phyloP scores from a whole-genome alignment of 1,139 yeast species.

The Nakaseomyces kungkrabaensis region DNA sequence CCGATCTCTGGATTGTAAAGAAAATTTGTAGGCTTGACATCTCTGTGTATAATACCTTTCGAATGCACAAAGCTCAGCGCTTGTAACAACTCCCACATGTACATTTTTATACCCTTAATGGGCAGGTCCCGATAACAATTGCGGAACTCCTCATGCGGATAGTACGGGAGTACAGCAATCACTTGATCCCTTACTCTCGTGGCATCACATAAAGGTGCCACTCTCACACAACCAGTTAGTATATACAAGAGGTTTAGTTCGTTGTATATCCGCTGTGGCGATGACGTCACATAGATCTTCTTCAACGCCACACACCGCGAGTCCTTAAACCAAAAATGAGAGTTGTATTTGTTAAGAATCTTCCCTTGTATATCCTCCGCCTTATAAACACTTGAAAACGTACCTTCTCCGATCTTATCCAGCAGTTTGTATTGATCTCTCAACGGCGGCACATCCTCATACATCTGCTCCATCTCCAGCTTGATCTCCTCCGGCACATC shows the following conservation, averaged over 20 bases:
- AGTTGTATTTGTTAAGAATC: slow-evolving; percentile 18
- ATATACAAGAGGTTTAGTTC: slow-evolving; percentile 70
- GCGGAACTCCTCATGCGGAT: slow-evolving; percentile 83
- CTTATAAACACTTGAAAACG: slow-evolving; percentile 83
- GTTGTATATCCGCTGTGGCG: slow-evolving; percentile 81
- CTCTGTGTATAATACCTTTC: slow-evolving; percentile 75
- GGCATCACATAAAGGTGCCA: slow-evolving; percentile 86
- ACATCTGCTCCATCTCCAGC: slow-evolving; percentile 59
- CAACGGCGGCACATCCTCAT: slow-evolving; percentile 53
- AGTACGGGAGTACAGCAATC: slow-evolving; percentile 83
- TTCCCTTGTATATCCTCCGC: slow-evolving; percentile 50
- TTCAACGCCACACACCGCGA: slow-evolving; percentile 77
- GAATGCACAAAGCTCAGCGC: slow-evolving; percentile 70
- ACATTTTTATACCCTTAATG: slow-evolving; percentile 65
- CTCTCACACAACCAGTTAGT: slow-evolving; percentile 57
- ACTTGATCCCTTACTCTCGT: slow-evolving; percentile 84
- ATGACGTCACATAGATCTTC: slow-evolving; percentile 88
- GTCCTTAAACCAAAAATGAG: slow-evolving; percentile 29
- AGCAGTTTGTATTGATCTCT: slow-evolving; percentile 52
- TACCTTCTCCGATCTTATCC: slow-evolving; percentile 92
- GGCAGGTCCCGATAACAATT: slow-evolving; percentile 77
- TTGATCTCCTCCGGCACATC: slow-evolving; percentile 37
- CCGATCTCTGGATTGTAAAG: slow-evolving; percentile 67
- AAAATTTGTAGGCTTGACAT: slow-evolving; percentile 84
- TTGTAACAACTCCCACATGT: slow-evolving; percentile 68